phyloP scores from a whole-genome alignment of 306 rosid genomes.

The Arachis hypogaea region DNA sequence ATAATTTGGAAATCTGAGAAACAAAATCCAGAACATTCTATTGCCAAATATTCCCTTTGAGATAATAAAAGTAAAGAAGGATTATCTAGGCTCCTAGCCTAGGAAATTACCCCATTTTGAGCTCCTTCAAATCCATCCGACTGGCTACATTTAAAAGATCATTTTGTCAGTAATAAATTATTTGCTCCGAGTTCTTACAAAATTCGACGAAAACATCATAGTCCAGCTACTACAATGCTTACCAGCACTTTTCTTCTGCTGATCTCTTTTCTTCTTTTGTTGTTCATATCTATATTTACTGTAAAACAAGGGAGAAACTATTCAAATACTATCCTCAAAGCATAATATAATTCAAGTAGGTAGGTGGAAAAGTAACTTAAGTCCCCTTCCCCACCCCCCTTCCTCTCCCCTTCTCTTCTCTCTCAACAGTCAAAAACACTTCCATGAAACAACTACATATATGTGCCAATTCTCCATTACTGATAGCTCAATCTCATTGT shows the following conservation, averaged over 20 bases:
- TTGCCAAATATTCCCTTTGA: conserved; percentile 11
- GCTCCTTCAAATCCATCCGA: conserved; percentile 98
- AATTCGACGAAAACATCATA: conserved; percentile 41
- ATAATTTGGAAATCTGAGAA: conserved; percentile 28
- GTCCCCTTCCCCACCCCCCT: too few species aligned
- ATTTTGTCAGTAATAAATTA: conserved; percentile 52
- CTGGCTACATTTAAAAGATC: conserved; percentile 71
- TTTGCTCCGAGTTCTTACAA: conserved; percentile 40
- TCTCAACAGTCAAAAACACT: not conserved
- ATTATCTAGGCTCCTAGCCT: conserved; percentile 31
- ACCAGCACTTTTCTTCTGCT: conserved; percentile 99
- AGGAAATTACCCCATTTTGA: conserved; percentile 92
- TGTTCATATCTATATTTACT: conserved; percentile 91
- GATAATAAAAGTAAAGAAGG: conserved; percentile 26
- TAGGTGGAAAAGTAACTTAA: conserved; percentile 16
- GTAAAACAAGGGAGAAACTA: conserved; percentile 48
- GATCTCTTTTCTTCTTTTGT: conserved; percentile 93
- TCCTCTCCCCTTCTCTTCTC: too few species aligned
- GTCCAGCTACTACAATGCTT: conserved; percentile 46
- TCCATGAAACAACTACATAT: conserved; percentile 1
- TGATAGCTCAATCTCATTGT: conserved; percentile 3
- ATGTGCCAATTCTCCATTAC: conserved; percentile 14
- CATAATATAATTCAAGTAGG: not conserved
- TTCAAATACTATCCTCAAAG: conserved; percentile 24
- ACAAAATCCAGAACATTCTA: conserved; percentile 24